Base-by-base conservation (phyloP, 306 rosid genomes). In the Spatholobus suberectus region DNA sequence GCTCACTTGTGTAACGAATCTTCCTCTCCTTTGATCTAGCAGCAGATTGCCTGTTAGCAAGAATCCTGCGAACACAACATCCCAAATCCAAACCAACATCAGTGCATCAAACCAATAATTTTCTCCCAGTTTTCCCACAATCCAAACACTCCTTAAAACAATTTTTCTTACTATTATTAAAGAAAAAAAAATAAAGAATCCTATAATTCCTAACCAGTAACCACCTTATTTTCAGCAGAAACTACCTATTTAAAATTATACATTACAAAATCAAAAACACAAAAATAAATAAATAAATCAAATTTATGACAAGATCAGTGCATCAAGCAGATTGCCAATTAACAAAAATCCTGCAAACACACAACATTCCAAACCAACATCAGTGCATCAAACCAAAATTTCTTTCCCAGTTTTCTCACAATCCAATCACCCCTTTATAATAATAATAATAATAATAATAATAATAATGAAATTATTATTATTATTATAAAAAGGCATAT, bases 21-120 rank as follows among this genome's bases (percentile, higher is more conserved):
- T 96, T 96, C 83, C 99, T 91, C 94, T 96, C 99, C 90, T 96
- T 96, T 1, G 99, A 96, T 69, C 99, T 84, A 5, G 99, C 98
- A 7, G 99, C 99, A 6, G 99, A 96, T 88, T 94, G 98, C 77
- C 99, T 90, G 62, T 96, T 96, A 3, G 98, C 98, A 46, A 94
- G 95, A 79, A 96, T 92, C 94, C 99, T 96, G 83, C 24, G 24
- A 51, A 70, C 4, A 51, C 5, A 57, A 44, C 10, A 47, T 12
- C 17, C 32, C n/a, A 76, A 80, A 44, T 29, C 4, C 40, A 69
- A 77, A 51, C 70, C 10, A 41, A 49, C 10, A 62, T 66, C 49
- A 68, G 51, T 70, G 38, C 83, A 81, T 12, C 51, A 68, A 43
- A 76, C 44, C 41, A 76, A 67, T 44, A 11, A 18, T 18, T 41